These are phyloP conservation scores for Chlorella sorokiniana DNA, from an alignment of 139 green algal genomes.

Conservation along the genomic window DNA sequence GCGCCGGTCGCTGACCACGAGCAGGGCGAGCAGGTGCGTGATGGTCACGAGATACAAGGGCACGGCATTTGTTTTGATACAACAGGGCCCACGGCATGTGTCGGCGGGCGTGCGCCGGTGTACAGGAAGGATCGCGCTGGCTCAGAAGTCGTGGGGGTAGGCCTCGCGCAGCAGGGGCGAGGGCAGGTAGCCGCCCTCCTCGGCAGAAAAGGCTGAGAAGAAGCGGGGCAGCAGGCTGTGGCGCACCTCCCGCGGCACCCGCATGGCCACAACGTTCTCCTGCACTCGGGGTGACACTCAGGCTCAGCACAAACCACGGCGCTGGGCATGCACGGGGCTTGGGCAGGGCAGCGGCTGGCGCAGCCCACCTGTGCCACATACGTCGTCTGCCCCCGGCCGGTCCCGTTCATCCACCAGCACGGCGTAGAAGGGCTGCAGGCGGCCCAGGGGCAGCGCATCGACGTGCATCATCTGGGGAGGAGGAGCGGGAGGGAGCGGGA, in stretches of 20 bases:
- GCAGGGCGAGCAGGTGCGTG: too few species aligned
- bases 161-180: not conserved
- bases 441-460: conserved; percentile 1
- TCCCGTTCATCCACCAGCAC: conserved; percentile 32
- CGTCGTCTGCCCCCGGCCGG: conserved; percentile 18
- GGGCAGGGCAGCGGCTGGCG: not conserved
- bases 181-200: conserved; percentile 9
- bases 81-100: not conserved
- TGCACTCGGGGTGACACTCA: not conserved
- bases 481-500: too few species aligned
- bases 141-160: conserved; percentile 6
- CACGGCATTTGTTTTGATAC: too few species aligned
- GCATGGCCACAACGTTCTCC: conserved; percentile 12
- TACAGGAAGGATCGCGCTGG: not conserved
- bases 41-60: too few species aligned
- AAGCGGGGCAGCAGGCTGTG: conserved; percentile 2
- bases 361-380: conserved; percentile 22
- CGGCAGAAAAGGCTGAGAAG: not conserved
- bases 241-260: not conserved
- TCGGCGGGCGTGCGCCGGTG: too few species aligned
- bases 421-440: conserved; percentile 31
- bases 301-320: too few species aligned
- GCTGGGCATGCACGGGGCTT: too few species aligned
- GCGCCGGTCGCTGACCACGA: too few species aligned
- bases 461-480: conserved; percentile 13